Conservation (phyloP, 176 grass and related monocot genomes). For the Zea mays region DNA sequence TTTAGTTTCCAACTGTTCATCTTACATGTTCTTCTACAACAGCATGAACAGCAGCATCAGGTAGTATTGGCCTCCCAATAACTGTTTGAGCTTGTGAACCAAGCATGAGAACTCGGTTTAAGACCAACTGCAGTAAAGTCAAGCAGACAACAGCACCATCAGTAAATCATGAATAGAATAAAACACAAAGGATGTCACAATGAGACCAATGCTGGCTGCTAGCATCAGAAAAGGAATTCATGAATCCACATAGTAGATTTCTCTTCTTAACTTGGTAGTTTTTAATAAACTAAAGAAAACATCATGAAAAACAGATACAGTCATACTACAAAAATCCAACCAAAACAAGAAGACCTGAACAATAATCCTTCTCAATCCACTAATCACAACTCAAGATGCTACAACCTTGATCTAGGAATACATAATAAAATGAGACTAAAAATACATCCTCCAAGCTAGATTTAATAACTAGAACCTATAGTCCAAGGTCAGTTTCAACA, state of each 20-base stretch:
- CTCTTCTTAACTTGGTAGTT: conserved; percentile 1
- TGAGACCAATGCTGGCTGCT: neutral
- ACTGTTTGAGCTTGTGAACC: conserved; percentile 81
- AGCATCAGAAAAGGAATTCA: neutral
- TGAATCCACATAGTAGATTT: conserved; percentile 3
- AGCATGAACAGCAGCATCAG: conserved; percentile 81
- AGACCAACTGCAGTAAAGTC: conserved; percentile 63
- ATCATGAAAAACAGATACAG: neutral
- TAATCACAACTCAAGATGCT: conserved; percentile 27
- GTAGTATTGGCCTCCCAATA: conserved; percentile 80
- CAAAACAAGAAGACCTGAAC: neutral
- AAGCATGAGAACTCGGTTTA: conserved; percentile 90
- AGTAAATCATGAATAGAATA: conserved; percentile 16
- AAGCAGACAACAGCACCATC: conserved; percentile 31
- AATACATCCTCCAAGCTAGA: neutral
- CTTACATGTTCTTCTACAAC: conserved; percentile 98
- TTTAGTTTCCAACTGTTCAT: conserved; percentile 26
- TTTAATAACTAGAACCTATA: neutral
- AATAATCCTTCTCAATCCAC: conserved; percentile 11
- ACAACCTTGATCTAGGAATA: neutral
- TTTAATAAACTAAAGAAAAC: conserved; percentile 1
- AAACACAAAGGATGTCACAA: neutral
- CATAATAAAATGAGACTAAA: neutral
- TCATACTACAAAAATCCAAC: neutral
- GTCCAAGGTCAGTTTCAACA: conserved; percentile 1